Percentiles rank a stretch among this genome's conserved stretches.
Evolutionary conservation across 2,329 filamentous ascomycete species (phyloP).

Genomic region (Fusarium secorum): DNA sequence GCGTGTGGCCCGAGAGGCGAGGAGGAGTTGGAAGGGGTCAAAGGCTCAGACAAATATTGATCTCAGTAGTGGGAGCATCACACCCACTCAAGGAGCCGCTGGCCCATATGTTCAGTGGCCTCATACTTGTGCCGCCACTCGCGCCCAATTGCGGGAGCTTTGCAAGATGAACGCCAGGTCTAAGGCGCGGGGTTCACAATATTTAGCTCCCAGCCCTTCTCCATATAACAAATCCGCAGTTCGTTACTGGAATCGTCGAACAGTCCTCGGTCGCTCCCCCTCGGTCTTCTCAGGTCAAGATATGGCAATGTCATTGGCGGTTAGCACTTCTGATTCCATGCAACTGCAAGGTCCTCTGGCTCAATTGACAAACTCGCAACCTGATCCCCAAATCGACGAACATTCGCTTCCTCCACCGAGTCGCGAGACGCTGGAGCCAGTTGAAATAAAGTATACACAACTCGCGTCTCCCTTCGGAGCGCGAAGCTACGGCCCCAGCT

Average conservation of each 20-base stretch:
- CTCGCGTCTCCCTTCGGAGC: slow-evolving; percentile 65
- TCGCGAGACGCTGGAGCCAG: slow-evolving; percentile 35
- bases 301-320: slow-evolving; percentile 68
- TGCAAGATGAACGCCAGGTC: slow-evolving; percentile 64
- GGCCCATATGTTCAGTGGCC: slow-evolving; percentile 68
- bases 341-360: slow-evolving; percentile 68
- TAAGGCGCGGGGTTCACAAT: slow-evolving; percentile 54
- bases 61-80: slow-evolving; percentile 61
- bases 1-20: slow-evolving; percentile 71
- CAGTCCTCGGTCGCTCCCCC: slow-evolving; percentile 54
- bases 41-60: slow-evolving; percentile 50
- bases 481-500: slow-evolving; percentile 69
- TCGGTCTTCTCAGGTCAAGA: slow-evolving; percentile 67
- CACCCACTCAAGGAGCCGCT: slow-evolving; percentile 57
- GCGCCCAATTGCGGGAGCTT: slow-evolving; percentile 68
- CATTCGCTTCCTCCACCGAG: slow-evolving; percentile 32
- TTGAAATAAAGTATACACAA: slow-evolving; percentile 44
- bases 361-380: slow-evolving; percentile 60
- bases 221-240: slow-evolving; percentile 62
- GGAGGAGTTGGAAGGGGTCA: slow-evolving; percentile 71
- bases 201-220: slow-evolving; percentile 62
- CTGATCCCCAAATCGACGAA: slow-evolving; percentile 33
- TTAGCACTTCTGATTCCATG: slow-evolving; percentile 72
- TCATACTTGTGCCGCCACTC: slow-evolving; percentile 68
- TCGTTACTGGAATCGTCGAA: slow-evolving; percentile 59